Conservation (phyloP, 208 protist genomes). For the Acanthamoeba quina region DNA sequence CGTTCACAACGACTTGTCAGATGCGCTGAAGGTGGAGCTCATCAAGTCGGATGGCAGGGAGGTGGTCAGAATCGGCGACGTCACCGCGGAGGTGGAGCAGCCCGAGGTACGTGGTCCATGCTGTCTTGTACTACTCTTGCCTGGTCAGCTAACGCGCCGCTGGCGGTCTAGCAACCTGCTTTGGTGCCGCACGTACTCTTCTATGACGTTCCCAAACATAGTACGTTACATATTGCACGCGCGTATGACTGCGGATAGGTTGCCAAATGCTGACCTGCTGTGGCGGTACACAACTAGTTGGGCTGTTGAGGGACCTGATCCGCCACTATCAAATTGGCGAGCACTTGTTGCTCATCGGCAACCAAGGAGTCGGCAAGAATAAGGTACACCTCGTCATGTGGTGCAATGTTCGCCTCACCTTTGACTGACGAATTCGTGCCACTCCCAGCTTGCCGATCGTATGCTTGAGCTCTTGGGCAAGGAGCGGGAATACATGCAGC, state of each 20-base stretch:
- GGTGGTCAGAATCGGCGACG: constrained; percentile 43
- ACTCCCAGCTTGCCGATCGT: constrained; percentile 88
- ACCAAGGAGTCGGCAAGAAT: constrained; percentile 97
- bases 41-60: not conserved
- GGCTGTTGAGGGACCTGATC: constrained; percentile 92
- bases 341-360: constrained; percentile 95
- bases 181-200: constrained; percentile 95
- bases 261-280: not conserved
- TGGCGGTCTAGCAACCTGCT: constrained; percentile 84
- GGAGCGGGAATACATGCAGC: constrained; percentile 96
- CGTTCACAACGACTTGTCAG: constrained; percentile 65
- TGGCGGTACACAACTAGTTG: constrained; percentile 55
- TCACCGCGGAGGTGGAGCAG: constrained; percentile 26
- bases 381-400: constrained; percentile 87
- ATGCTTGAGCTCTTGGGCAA: constrained; percentile 93
- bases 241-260: not conserved
- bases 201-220: constrained; percentile 93
- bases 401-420: not conserved
- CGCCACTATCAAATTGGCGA: constrained; percentile 88
- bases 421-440: not conserved
- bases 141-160: not conserved
- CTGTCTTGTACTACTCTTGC: not conserved
- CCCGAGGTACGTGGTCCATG: constrained; percentile 19
- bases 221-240: not conserved
- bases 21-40: constrained; percentile 59